Conservation (phyloP, 2,329 filamentous ascomycete genomes). For the Xylariomycetidae sp. region DNA sequence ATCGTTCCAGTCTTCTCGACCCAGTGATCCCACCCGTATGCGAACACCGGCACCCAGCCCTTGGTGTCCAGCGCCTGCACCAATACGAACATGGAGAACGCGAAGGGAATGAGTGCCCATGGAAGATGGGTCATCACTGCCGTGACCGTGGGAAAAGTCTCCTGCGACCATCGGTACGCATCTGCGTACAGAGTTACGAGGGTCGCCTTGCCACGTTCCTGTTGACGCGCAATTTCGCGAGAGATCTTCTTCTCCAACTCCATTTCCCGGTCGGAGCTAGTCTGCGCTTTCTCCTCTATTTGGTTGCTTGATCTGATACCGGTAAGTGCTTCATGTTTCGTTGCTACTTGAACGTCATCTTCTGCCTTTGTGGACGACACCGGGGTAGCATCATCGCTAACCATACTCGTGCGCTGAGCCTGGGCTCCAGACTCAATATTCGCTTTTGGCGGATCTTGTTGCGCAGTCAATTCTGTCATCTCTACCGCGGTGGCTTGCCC, state of each 20-base stretch:
- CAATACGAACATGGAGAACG: slow-evolving; percentile 70
- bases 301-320: background rate
- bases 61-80: slow-evolving; percentile 70
- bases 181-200: slow-evolving; percentile 46
- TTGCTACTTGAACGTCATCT: background rate
- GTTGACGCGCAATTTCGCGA: slow-evolving; percentile 1
- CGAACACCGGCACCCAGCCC: slow-evolving; percentile 70
- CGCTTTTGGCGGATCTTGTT: too few relatives aligned
- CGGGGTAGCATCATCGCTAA: too few relatives aligned
- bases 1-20: slow-evolving; percentile 64
- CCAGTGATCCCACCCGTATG: slow-evolving; percentile 70
- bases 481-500: slow-evolving; percentile 7
- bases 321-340: too few relatives aligned
- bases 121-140: slow-evolving; percentile 63
- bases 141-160: slow-evolving; percentile 66
- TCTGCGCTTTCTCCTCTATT: slow-evolving; percentile 8
- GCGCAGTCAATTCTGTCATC: background rate
- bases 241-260: slow-evolving; percentile 11
- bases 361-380: background rate
- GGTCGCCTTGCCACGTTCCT: slow-evolving; percentile 33
- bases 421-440: background rate
- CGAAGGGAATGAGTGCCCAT: slow-evolving; percentile 64
- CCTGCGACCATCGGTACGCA: slow-evolving; percentile 54
- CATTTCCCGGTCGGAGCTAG: slow-evolving; percentile 7
- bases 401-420: background rate